phyloP scores from a whole-genome alignment of 768 basidiomycete genomes.

The Leucocoprinus leucothites region DNA sequence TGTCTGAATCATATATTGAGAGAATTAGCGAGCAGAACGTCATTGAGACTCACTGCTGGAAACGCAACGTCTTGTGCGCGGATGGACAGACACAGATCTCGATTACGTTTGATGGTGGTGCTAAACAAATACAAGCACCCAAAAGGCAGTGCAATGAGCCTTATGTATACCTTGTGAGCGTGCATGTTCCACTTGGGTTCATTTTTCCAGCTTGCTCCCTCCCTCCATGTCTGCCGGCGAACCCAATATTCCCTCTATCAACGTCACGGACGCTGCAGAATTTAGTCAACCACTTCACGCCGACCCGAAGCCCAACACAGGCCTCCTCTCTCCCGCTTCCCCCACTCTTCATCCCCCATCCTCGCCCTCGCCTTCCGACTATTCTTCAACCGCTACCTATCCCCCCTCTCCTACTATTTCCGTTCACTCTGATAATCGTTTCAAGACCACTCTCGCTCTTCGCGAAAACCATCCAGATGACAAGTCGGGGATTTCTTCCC shows the following conservation, averaged over 20 bases:
- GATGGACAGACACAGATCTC: no score
- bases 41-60: no score
- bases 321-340: conserved; percentile 16
- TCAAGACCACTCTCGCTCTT: conserved; percentile 49
- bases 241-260: conserved; percentile 28
- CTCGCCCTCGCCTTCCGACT: conserved; percentile 19
- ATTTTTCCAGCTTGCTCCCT: background rate
- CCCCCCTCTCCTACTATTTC: conserved; percentile 83
- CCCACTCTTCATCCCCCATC: conserved; percentile 12
- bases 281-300: conserved; percentile 15
- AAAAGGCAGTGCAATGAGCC: no score
- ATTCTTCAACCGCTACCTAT: conserved; percentile 26
- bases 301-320: conserved; percentile 10
- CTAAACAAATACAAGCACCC: no score
- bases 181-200: background rate
- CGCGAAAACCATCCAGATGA: conserved; percentile 70
- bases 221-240: conserved; percentile 20
- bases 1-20: no score
- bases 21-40: no score
- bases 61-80: no score
- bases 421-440: conserved; percentile 58
- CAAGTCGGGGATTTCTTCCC: conserved; percentile 46
- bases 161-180: background rate
- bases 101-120: no score
- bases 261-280: conserved; percentile 22